Evolutionary conservation across 2,329 filamentous ascomycete genomes (phyloP).

Genomic region (Fusarium sp.): DNA sequence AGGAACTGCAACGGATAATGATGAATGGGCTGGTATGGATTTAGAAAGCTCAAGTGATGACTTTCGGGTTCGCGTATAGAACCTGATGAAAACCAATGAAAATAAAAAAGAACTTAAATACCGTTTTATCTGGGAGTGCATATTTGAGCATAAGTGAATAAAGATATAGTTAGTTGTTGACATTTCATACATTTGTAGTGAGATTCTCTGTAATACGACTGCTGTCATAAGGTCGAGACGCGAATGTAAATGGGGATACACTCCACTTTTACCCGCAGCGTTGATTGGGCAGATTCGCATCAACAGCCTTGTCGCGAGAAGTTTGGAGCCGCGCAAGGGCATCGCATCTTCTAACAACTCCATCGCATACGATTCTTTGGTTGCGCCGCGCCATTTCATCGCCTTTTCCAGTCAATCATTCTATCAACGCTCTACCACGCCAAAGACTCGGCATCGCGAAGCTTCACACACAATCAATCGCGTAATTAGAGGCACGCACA

Average conservation of each 20-base stretch:
- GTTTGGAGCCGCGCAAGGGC: conserved; percentile 50
- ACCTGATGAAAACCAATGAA: conserved; percentile 27
- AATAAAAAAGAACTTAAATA: conserved; percentile 23
- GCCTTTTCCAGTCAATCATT: conserved; percentile 10
- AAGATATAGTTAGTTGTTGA: not conserved
- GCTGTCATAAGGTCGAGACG: not conserved
- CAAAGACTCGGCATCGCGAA: conserved; percentile 3
- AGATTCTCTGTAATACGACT: not conserved
- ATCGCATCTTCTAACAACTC: conserved; percentile 36
- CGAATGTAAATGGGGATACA: not conserved
- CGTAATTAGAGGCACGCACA: conserved; percentile 27
- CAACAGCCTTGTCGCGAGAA: conserved; percentile 53
- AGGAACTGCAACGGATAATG: conserved; percentile 44
- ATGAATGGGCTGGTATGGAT: conserved; percentile 41
- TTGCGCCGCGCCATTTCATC: conserved; percentile 42
- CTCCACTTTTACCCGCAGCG: conserved; percentile 33
- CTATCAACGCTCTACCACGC: conserved; percentile 3
- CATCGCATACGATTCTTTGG: conserved; percentile 29
- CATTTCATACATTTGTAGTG: not conserved
- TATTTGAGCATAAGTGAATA: not conserved
- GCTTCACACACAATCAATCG: conserved; percentile 30
- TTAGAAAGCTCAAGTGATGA: conserved; percentile 44
- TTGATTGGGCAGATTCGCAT: conserved; percentile 43
- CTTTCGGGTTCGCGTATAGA: conserved; percentile 30
- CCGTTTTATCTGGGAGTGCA: not conserved